phyloP scores from a whole-genome alignment of 371 early-diverging fungal species.

The Apophysomyces variabilis region DNA sequence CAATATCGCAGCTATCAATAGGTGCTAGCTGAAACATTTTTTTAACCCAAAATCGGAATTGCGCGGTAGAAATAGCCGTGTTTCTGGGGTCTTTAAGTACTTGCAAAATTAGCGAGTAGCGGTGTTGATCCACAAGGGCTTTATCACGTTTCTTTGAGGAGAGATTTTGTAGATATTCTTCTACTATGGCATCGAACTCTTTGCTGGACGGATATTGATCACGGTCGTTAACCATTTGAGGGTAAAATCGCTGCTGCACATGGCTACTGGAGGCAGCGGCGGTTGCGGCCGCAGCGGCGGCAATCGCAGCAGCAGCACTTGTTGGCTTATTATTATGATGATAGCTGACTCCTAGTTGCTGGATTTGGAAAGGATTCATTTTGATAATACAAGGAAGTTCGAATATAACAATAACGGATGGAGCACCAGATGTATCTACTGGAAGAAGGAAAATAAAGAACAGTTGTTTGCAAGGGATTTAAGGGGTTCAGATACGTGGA shows the following conservation, averaged over 20 bases:
- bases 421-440: not conserved
- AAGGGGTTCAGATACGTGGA: constrained; percentile 1
- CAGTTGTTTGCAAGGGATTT: constrained; percentile 13
- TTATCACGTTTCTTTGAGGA: constrained; percentile 68
- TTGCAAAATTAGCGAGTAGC: constrained; percentile 59
- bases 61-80: constrained; percentile 64
- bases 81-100: constrained; percentile 63
- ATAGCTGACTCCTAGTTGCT: constrained; percentile 5
- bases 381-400: not conserved
- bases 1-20: constrained; percentile 34
- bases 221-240: constrained; percentile 26
- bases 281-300: constrained; percentile 14
- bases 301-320: constrained; percentile 9
- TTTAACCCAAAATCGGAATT: constrained; percentile 72
- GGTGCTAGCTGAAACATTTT: constrained; percentile 63
- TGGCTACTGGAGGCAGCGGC: constrained; percentile 9
- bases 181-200: constrained; percentile 50
- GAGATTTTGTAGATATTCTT: constrained; percentile 59
- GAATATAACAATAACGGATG: not conserved
- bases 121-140: constrained; percentile 57
- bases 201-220: constrained; percentile 45
- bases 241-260: constrained; percentile 2
- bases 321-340: constrained; percentile 4
- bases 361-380: constrained; percentile 3
- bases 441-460: not conserved